Conservation (phyloP, 2,329 filamentous ascomycete species). For the Ambrosiella xylebori region DNA sequence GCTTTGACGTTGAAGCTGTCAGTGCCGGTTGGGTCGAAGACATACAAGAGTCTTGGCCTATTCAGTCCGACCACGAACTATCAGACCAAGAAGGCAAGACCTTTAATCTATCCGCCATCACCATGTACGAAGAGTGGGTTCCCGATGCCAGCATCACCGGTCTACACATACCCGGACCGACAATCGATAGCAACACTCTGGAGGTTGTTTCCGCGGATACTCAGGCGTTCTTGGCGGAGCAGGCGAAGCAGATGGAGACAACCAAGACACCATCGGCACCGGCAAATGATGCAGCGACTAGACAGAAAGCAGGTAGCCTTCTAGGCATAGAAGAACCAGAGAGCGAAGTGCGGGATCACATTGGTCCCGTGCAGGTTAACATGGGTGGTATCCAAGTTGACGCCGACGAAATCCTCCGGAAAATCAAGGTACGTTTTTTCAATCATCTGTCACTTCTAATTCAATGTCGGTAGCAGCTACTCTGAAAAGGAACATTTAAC, state of each 20-base stretch:
- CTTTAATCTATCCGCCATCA: constrained; percentile 9
- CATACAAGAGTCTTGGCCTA: constrained; percentile 41
- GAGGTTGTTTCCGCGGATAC: constrained; percentile 33
- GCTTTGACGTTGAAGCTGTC: constrained; percentile 77
- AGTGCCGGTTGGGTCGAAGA: constrained; percentile 77
- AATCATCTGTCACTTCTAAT: not conserved
- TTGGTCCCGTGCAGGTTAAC: constrained; percentile 91
- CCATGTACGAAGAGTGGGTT: constrained; percentile 57
- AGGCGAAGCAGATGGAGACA: constrained; percentile 56
- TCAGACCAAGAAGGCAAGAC: constrained; percentile 11
- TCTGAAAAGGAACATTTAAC: not conserved
- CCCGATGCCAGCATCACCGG: constrained; percentile 53
- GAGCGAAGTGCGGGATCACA: constrained; percentile 49
- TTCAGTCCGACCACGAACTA: constrained; percentile 16
- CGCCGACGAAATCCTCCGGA: constrained; percentile 80
- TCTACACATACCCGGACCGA: constrained; percentile 34
- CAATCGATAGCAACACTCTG: constrained; percentile 4
- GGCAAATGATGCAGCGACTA: constrained; percentile 17
- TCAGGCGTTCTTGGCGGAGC: constrained; percentile 59
- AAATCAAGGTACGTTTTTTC: constrained; percentile 48
- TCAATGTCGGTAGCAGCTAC: no score
- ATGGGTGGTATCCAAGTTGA: constrained; percentile 96
- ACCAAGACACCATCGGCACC: constrained; percentile 3
- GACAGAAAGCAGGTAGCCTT: constrained; percentile 30
- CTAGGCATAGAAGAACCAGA: constrained; percentile 18